These are phyloP conservation scores for Sphaceloma murrayae DNA, from an alignment of 2,329 filamentous ascomycete genomes.

Conservation along the genomic window DNA sequence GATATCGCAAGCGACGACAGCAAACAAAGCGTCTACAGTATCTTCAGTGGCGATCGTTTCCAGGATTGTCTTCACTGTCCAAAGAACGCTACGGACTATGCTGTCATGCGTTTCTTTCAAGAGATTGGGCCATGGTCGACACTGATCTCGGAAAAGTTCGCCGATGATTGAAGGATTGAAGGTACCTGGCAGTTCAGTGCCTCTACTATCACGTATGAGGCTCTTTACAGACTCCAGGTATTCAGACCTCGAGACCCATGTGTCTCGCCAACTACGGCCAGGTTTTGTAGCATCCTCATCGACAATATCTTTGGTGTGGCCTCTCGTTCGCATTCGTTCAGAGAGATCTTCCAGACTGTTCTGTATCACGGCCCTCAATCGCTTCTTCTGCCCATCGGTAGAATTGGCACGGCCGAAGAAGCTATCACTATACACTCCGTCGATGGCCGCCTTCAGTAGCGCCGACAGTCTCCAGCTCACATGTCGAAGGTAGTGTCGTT, in stretches of 20 bases:
- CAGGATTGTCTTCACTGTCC: conserved; percentile 11
- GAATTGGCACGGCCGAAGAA: conserved; percentile 42
- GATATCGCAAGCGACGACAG: conserved; percentile 15
- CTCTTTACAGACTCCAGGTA: conserved; percentile 23
- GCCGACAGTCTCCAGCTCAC: conserved; percentile 39
- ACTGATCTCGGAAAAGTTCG: conserved; percentile 44
- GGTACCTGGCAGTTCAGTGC: conserved; percentile 33
- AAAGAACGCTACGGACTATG: conserved; percentile 26
- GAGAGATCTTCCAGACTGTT: conserved; percentile 40
- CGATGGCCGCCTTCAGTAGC: conserved; percentile 38
- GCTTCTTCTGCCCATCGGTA: conserved; percentile 28
- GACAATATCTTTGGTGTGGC: conserved; percentile 33
- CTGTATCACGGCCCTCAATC: conserved; percentile 46
- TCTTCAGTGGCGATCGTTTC: conserved; percentile 16
- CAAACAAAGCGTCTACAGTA: conserved; percentile 14
- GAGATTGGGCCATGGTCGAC: conserved; percentile 42
- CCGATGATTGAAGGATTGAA: conserved; percentile 34
- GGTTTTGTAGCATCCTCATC: too few species aligned
- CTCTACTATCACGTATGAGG: conserved; percentile 35
- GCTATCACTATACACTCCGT: conserved; percentile 43
- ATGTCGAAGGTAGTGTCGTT: conserved; percentile 18
- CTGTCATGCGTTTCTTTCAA: conserved; percentile 21
- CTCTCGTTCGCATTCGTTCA: conserved; percentile 31
- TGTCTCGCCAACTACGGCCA: too few species aligned
- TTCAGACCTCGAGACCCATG: conserved; percentile 21